These are phyloP conservation scores for Cruciata laevipes DNA, from an alignment of 257 asterid genomes.

Conservation along the genomic window DNA sequence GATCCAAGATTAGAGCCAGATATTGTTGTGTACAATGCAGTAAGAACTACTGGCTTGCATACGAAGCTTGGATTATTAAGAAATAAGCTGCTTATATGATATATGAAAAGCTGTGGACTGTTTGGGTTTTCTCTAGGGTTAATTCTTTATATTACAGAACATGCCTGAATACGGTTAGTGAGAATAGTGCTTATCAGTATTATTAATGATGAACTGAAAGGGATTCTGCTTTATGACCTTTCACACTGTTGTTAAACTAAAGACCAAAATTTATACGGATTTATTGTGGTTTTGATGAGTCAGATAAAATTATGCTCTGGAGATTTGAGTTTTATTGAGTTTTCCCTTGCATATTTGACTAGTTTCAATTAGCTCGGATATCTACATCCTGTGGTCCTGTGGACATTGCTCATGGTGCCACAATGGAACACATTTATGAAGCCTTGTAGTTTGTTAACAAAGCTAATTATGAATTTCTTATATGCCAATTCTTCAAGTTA, in stretches of 20 bases:
- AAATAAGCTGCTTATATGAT: neutral
- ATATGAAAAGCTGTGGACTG: neutral
- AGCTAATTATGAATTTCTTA: neutral
- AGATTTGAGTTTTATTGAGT: neutral
- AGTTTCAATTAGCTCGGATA: constrained; percentile 1
- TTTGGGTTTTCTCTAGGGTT: neutral
- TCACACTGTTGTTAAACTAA: neutral
- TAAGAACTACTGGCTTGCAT: constrained; percentile 29
- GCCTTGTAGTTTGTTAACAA: neutral
- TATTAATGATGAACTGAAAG: neutral
- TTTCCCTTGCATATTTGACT: neutral
- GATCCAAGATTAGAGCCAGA: constrained; percentile 92
- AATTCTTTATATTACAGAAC: neutral
- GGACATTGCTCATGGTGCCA: neutral
- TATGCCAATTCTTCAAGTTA: neutral
- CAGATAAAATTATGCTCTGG: neutral
- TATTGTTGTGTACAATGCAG: constrained; percentile 73
- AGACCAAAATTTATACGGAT: neutral
- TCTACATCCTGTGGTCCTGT: neutral
- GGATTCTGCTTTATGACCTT: neutral
- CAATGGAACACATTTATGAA: neutral
- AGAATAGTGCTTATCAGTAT: neutral
- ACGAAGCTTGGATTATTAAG: neutral
- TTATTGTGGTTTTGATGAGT: neutral
- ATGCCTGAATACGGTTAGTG: neutral